A percentile compares a stretch with the other conserved stretches of the same genome.
These are phyloP conservation scores for Geotrichum reessii DNA, from an alignment of 1,139 yeast genomes.

Conservation along the genomic window DNA sequence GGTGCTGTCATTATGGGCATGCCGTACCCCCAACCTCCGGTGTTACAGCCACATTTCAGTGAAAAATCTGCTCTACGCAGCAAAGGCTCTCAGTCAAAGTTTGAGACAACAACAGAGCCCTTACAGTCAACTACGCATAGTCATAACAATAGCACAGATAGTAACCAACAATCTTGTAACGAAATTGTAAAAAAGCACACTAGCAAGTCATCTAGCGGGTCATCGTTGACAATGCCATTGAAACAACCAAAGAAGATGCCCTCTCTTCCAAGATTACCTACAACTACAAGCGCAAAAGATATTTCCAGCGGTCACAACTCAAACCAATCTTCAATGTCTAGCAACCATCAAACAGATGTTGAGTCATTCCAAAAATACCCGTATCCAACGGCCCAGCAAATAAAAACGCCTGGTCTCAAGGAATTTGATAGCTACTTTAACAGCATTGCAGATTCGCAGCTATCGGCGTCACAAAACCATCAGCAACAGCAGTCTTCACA, in stretches of 20 bases:
- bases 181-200: background rate
- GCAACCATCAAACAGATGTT: background rate
- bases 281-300: background rate
- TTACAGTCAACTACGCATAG: background rate
- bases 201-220: background rate
- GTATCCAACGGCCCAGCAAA: background rate
- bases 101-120: background rate
- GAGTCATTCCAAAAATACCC: background rate
- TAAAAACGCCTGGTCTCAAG: background rate
- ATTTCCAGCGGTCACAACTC: no score
- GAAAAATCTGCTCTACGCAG: background rate
- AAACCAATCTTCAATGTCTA: background rate
- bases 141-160: background rate
- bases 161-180: background rate
- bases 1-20: conserved; percentile 6
- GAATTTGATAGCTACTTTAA: background rate
- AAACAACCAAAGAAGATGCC: conserved; percentile 7
- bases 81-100: background rate
- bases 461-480: background rate
- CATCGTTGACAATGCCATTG: background rate
- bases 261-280: background rate
- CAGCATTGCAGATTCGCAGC: background rate
- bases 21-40: background rate
- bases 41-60: background rate
- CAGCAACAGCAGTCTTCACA: background rate